Base-by-base conservation (phyloP, 345 rosid species). In the Lenwebbia sp. region DNA sequence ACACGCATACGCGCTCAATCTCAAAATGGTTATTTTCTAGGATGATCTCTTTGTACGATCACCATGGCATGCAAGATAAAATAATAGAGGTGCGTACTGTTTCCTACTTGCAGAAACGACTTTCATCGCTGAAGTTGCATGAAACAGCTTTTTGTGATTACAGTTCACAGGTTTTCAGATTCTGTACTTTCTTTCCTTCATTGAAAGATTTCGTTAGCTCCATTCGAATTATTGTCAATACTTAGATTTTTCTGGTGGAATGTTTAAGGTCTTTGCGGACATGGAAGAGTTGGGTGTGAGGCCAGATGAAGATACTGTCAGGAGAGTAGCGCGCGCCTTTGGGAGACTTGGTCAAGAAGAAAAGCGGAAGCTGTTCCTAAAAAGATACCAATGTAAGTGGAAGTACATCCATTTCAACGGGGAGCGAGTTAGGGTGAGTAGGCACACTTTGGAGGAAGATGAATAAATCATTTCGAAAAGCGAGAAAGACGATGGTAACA, bases 261-360 rank as follows among this genome's bases (percentile, higher is more conserved):
- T 85, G 15, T 83, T 82, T 40, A 50, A 96, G 99, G 95, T 95
- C 23, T 97, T 97, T 91, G 96, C 95, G 13, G 98, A 97, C 87
- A 95, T 97, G 98, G 98, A 97, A 89, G 98, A 95, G 90, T 88
- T 97, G 87, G 90, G 94, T 12, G 95, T 95, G 82, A 92, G 88
- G 87, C 98, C 96, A 58, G 98, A 97, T 28, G 97, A 96, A 91
- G 94, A 95, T 86, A 91, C 98, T 0, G 90, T 90, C 4, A 90
- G 88, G 87, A 95, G 92, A 92, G 89, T 97, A 62, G 96, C 94
- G 4, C 87, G 87, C 15, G 95, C 96, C 65, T 97, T 97, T 84
- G 82, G 82, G 88, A 88, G 85, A 86, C 88, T 93, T 44, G 97
- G 96, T 22, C 91, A 92, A 85, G 95, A 94, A 87, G 97, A 92